phyloP scores from a whole-genome alignment of 306 rosid species.

The Quercus alba region DNA sequence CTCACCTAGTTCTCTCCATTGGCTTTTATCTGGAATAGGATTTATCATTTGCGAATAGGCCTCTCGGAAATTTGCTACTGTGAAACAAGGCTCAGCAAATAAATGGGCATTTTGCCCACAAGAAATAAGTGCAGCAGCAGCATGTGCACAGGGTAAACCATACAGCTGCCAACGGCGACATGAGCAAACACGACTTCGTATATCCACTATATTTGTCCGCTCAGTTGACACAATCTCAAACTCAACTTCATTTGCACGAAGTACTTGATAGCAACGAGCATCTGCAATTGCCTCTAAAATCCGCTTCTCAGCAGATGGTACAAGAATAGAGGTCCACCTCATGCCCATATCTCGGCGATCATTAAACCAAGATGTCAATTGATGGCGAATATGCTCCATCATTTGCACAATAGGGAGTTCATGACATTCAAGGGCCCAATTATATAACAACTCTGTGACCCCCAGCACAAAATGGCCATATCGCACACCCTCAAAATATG shows the following conservation, averaged over 20 bases:
- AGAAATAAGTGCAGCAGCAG: slow-evolving; percentile 96
- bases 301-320: slow-evolving; percentile 90
- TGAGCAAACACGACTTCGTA: slow-evolving; percentile 79
- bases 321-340: slow-evolving; percentile 82
- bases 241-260: slow-evolving; percentile 95
- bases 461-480: slow-evolving; percentile 89
- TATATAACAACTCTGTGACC: slow-evolving; percentile 87
- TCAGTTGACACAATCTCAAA: slow-evolving; percentile 97
- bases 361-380: slow-evolving; percentile 66
- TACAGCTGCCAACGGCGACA: slow-evolving; percentile 98
- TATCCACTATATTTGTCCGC: slow-evolving; percentile 95
- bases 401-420: slow-evolving; percentile 95
- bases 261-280: slow-evolving; percentile 95
- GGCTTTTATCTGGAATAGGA: slow-evolving; percentile 75
- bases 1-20: slow-evolving; percentile 73
- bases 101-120: slow-evolving; percentile 83
- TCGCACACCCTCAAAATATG: slow-evolving; percentile 92
- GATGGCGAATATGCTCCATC: slow-evolving; percentile 93
- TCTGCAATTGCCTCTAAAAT: slow-evolving; percentile 85
- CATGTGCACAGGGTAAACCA: slow-evolving; percentile 98
- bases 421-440: slow-evolving; percentile 98
- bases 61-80: slow-evolving; percentile 70
- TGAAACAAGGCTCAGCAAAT: slow-evolving; percentile 93
- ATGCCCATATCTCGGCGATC: slow-evolving; percentile 79
- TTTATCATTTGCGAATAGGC: slow-evolving; percentile 74